phyloP scores from a whole-genome alignment of 139 green algal species.

The Tetratostichococcus sp. region DNA sequence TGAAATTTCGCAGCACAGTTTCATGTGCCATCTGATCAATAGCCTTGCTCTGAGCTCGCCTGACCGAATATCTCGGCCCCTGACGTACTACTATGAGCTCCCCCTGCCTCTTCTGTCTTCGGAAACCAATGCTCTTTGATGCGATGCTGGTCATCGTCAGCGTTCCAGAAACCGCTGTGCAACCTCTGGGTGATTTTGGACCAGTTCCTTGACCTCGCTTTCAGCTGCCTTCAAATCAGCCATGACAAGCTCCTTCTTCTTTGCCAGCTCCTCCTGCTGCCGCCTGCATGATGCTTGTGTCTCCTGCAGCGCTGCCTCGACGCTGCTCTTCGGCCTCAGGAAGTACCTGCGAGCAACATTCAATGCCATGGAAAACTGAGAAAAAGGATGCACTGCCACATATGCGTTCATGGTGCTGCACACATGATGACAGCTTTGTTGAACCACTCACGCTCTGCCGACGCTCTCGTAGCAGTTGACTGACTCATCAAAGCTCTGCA shows the following conservation, averaged over 20 bases:
- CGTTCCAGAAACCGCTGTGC: not conserved
- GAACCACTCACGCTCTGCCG: constrained; percentile 16
- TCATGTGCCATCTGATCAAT: too few relatives aligned
- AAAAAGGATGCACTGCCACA: too few relatives aligned
- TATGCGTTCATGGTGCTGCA: not conserved
- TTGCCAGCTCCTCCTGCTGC: constrained; percentile 2
- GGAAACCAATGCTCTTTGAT: too few relatives aligned
- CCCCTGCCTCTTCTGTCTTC: too few relatives aligned
- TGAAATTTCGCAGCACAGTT: too few relatives aligned
- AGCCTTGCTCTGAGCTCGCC: too few relatives aligned
- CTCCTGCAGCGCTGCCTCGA: constrained; percentile 8
- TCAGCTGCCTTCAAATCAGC: constrained; percentile 10
- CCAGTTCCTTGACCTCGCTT: constrained; percentile 16
- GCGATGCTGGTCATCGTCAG: too few relatives aligned
- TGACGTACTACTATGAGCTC: too few relatives aligned
- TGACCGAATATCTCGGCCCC: too few relatives aligned
- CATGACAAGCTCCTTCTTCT: constrained; percentile 1
- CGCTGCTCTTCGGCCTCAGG: constrained; percentile 7
- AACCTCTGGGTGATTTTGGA: constrained; percentile 10
- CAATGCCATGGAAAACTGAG: not conserved
- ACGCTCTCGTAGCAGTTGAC: constrained; percentile 14
- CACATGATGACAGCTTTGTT: not conserved
- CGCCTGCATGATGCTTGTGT: not conserved
- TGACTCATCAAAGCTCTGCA: constrained; percentile 2
- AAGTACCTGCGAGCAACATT: constrained; percentile 17